Conservation (phyloP, 345 rosid species). For the Populus deltoides region DNA sequence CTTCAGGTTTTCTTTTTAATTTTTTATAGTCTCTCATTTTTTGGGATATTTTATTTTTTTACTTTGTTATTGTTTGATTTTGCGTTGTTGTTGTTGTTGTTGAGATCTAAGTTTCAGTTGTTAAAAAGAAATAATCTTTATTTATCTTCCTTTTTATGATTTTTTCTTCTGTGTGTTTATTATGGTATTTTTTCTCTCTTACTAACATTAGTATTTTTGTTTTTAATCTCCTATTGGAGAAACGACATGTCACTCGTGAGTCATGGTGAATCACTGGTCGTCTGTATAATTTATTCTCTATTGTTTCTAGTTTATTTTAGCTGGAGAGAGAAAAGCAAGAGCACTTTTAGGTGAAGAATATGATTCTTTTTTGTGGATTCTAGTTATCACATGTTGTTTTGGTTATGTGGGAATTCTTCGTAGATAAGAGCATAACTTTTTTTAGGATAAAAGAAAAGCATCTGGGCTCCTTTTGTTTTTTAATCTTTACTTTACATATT, state of each 20-base stretch:
- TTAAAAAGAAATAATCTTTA: not conserved
- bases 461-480: too few species aligned
- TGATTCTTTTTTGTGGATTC: not conserved
- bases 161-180: not conserved
- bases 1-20: constrained; percentile 43
- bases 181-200: not conserved
- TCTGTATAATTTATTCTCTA: not conserved
- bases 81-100: not conserved
- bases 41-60: not conserved
- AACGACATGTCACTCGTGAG: not conserved
- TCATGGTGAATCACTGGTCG: not conserved
- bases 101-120: not conserved
- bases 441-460: too few species aligned
- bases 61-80: not conserved
- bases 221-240: not conserved
- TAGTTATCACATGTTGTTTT: not conserved
- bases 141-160: too few species aligned
- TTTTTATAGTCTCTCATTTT: not conserved
- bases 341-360: not conserved
- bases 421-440: not conserved
- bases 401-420: not conserved
- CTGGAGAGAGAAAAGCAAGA: constrained; percentile 2
- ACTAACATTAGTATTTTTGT: not conserved
- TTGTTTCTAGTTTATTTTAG: not conserved
- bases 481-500: not conserved